Base-by-base conservation (phyloP, 805 yeast species). In the Wickerhamomyces xylosicus region DNA sequence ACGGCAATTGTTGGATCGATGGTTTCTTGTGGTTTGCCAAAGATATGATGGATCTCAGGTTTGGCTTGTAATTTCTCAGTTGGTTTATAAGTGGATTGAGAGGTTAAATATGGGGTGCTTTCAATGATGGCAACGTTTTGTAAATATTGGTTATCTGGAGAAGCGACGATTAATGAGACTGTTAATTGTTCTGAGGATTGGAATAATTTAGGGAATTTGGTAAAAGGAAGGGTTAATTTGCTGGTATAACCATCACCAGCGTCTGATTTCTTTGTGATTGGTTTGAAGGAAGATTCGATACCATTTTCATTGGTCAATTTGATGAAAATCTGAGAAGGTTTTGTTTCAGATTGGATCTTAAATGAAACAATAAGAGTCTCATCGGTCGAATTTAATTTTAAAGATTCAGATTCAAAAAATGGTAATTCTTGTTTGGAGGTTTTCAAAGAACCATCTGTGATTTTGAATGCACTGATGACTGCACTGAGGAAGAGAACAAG, bases 31-130 rank as follows among this genome's bases (percentile, higher is more conserved):
- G 54, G 35, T 15, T 37, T 20, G 19, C 47, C 41, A 45, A 54
- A 54, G 25, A 54, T 45, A 41, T 54, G 57, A 34, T 47, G 50
- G 37, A 54, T 54, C 39, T 54, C 58, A 11, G 50, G 50, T 39
- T 48, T 45, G 14, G 45, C 34, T 9, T 44, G 51, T 31, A 48
- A 52, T 41, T 45, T 51, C 31, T 44, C 42, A 8, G 50, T 36
- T 31, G 46, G 47, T 5, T 28, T 22, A 34, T 47, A 43, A 3
- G 36, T 28, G 5, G 50, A 40, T 35, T 42, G 21, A 3, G 42
- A 35, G 15, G 45, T 41, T 16, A 54, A 45, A 1, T 38, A 41
- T 9, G 44, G 41, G 2, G 53, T 39, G 18, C 50, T 36, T 31
- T 45, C 41, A 31, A 54, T 39, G n/a, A 46, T 44, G 2, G 54